Conservation (phyloP, 371 early-diverging fungal genomes). For the Mortierella sp. region DNA sequence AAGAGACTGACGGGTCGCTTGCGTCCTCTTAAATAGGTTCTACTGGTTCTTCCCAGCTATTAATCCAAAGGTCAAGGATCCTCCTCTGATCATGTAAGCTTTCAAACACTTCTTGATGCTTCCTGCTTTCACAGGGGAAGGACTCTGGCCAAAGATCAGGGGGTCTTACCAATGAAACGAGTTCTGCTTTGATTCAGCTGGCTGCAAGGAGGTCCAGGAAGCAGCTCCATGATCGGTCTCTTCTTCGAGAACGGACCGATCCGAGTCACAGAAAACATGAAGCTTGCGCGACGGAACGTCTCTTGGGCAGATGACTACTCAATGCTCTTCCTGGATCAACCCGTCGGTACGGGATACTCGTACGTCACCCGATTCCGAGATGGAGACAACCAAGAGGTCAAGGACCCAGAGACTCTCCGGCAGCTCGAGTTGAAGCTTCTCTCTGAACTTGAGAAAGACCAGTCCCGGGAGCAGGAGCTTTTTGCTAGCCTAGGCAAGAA, state of each 20-base stretch:
- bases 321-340: conserved; percentile 74
- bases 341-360: conserved; percentile 72
- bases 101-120: neutral
- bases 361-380: conserved; percentile 34
- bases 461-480: conserved; percentile 23
- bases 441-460: conserved; percentile 24
- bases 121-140: neutral
- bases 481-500: conserved; percentile 11
- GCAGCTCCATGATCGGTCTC: conserved; percentile 70
- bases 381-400: neutral
- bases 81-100: conserved; percentile 61
- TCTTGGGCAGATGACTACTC: conserved; percentile 63
- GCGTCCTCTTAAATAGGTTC: conserved; percentile 49
- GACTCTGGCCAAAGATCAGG: neutral
- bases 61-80: conserved; percentile 54
- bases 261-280: conserved; percentile 40
- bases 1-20: neutral
- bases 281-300: conserved; percentile 40
- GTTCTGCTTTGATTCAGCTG: conserved; percentile 32
- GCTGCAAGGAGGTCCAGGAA: conserved; percentile 77
- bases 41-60: conserved; percentile 79
- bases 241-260: conserved; percentile 67
- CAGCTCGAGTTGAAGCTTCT: conserved; percentile 1
- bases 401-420: conserved; percentile 5
- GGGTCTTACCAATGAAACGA: neutral